Base-by-base conservation (phyloP, 1,284 basidiomycete genomes). In the Anthracocystis panici-leucophaei region DNA sequence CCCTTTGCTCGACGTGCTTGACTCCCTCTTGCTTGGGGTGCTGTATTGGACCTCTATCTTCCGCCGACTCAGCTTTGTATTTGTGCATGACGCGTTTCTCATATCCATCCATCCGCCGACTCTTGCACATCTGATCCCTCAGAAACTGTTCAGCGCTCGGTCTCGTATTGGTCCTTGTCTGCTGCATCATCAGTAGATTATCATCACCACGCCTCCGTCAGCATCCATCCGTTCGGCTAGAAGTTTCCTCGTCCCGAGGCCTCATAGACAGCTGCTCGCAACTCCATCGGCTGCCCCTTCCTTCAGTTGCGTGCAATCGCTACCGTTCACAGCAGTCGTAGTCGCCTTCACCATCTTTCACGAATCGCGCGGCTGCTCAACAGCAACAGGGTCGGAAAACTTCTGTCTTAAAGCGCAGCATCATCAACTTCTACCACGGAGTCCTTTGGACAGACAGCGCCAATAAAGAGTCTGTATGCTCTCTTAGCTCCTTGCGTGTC, bases 21-120 rank as follows among this genome's bases (percentile, higher is more conserved):
- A 41, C 52, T 21, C 20, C 18, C 31, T 12, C 31, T 10, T 20
- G 31, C 14, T 11, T 29, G 8, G 2, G n/a, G 31, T 51, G n/a
- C 49, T 51, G 41, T 8, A 1, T 7, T 20, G 35, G 46, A 52
- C 35, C 31, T 29, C 31, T 21, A 23, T 45, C 44, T 38, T 21
- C 18, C 11, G n/a, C 21, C 49, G 38, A n/a, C 40, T 9, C 50
- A 31, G 7, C 51, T 40, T 57, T 61, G 55, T 58, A 54, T 53
- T 62, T 62, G 59, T 58, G 65, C 59, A 53, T 61, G 31, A 41
- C 51, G 20, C 27, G 20, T 16, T 33, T 29, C 49, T 23, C 49
- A 46, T 23, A n/a, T 31, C 27, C 53, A 62, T 55, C 53, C 45
- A 38, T 46, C 21, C 60, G n/a, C 29, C 20, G 4, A 14, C 25